These are phyloP conservation scores for Cladosporium cucumerinum DNA, from an alignment of 2,329 filamentous ascomycete species.

Conservation along the genomic window DNA sequence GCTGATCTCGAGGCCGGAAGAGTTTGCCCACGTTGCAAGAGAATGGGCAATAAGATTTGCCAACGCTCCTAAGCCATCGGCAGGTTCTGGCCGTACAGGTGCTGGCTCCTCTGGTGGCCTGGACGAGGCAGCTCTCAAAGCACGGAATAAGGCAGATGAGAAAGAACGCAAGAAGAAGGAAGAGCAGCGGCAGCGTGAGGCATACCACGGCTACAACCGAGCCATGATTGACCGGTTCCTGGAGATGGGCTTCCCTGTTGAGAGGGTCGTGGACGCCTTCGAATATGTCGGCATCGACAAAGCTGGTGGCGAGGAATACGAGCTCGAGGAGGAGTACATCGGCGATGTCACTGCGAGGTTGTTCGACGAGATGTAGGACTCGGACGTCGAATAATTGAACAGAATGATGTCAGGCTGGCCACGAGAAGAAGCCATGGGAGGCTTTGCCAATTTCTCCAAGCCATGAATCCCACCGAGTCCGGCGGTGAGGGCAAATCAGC, in stretches of 20 bases:
- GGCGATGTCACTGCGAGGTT: constrained; percentile 83
- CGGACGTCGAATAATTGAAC: not conserved
- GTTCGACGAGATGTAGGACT: constrained; percentile 65
- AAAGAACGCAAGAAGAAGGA: constrained; percentile 54
- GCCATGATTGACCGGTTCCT: constrained; percentile 79
- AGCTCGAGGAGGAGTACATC: constrained; percentile 85
- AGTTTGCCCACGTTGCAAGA: constrained; percentile 76
- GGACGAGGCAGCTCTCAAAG: constrained; percentile 44
- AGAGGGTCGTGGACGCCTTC: constrained; percentile 72
- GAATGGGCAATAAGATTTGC: constrained; percentile 89
- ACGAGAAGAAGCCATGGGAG: not conserved
- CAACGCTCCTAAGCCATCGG: constrained; percentile 64
- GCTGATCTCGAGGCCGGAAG: constrained; percentile 73
- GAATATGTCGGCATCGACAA: constrained; percentile 75
- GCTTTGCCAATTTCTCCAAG: not conserved
- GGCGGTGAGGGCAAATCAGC: not conserved
- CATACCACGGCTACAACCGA: constrained; percentile 82
- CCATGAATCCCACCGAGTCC: not conserved
- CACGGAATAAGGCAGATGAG: constrained; percentile 53
- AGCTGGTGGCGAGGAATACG: constrained; percentile 74
- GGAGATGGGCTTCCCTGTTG: constrained; percentile 86
- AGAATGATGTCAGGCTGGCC: not conserved
- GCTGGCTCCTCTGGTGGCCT: constrained; percentile 25
- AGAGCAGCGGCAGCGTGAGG: constrained; percentile 47
- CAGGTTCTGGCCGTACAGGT: constrained; percentile 41